Percentiles rank a stretch among this genome's conserved stretches.
Evolutionary conservation across 306 rosid species (phyloP).

Genomic region (Castanea mollissima): DNA sequence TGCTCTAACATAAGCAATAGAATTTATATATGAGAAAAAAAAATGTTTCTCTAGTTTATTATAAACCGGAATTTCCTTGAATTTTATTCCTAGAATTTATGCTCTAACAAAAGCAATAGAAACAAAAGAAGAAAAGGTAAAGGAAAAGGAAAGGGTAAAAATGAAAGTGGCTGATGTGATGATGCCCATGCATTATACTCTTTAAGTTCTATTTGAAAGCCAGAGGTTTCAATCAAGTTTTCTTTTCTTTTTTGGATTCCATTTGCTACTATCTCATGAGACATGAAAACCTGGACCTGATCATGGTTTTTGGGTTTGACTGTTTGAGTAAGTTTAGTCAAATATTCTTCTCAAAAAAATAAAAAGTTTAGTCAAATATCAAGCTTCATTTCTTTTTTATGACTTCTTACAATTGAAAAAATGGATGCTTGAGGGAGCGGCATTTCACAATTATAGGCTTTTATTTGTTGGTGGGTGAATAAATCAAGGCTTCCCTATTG

Average conservation of each 20-base stretch:
- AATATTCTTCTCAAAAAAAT: too few species aligned
- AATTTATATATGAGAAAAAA: slow-evolving; percentile 32
- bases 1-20: background rate
- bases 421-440: too few species aligned
- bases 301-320: too few species aligned
- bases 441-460: too few species aligned
- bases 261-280: background rate
- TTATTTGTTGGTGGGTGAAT: too few species aligned
- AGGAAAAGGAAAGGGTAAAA: background rate
- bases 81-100: slow-evolving; percentile 13
- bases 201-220: slow-evolving; percentile 4
- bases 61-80: background rate
- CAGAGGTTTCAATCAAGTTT: background rate
- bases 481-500: too few species aligned
- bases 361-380: too few species aligned
- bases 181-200: background rate
- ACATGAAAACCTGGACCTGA: too few species aligned
- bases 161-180: slow-evolving; percentile 2
- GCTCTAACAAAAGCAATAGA: slow-evolving; percentile 1
- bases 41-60: slow-evolving; percentile 25
- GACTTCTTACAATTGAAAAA: too few species aligned
- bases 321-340: too few species aligned
- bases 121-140: slow-evolving; percentile 2
- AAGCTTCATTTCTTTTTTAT: too few species aligned
- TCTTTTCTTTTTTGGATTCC: background rate